Evolutionary conservation across 2,329 filamentous ascomycete genomes (phyloP).

Genomic region (Passalora sequoiae): DNA sequence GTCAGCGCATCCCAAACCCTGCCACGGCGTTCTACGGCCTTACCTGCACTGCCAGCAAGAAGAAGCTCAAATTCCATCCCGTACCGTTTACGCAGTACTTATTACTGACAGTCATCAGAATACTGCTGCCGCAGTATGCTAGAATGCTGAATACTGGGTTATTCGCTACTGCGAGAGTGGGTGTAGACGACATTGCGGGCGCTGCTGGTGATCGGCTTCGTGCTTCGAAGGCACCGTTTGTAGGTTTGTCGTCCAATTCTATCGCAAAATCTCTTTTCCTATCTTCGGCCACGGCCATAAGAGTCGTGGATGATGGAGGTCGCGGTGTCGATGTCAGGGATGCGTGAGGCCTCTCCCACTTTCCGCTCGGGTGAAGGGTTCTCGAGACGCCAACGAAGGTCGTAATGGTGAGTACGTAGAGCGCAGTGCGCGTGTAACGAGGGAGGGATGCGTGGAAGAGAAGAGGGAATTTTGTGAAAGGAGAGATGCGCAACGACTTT

Average conservation of each 20-base stretch:
- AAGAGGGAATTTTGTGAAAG: not conserved
- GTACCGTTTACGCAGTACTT: constrained; percentile 93
- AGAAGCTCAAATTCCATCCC: constrained; percentile 93
- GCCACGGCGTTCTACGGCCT: constrained; percentile 27
- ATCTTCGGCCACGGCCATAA: constrained; percentile 84
- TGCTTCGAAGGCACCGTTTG: constrained; percentile 43
- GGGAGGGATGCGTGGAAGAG: too few relatives aligned
- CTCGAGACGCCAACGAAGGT: constrained; percentile 32
- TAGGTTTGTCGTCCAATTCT: constrained; percentile 60
- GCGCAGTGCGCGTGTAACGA: constrained; percentile 17
- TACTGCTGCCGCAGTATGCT: constrained; percentile 91
- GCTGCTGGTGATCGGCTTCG: constrained; percentile 33
- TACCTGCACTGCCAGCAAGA: constrained; percentile 90
- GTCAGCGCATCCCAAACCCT: constrained; percentile 13
- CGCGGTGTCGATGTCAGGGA: constrained; percentile 17
- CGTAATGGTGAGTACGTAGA: constrained; percentile 25
- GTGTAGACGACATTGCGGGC: constrained; percentile 46
- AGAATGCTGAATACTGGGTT: constrained; percentile 76
- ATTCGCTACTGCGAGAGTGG: constrained; percentile 46
- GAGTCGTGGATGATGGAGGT: constrained; percentile 11
- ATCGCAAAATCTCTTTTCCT: constrained; percentile 77
- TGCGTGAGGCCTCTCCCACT: constrained; percentile 22
- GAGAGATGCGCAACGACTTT: not conserved
- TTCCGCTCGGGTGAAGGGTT: constrained; percentile 14
- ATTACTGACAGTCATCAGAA: constrained; percentile 99